Conservation (phyloP, 2,329 filamentous ascomycete species). For the Xylariaceae sp. region DNA sequence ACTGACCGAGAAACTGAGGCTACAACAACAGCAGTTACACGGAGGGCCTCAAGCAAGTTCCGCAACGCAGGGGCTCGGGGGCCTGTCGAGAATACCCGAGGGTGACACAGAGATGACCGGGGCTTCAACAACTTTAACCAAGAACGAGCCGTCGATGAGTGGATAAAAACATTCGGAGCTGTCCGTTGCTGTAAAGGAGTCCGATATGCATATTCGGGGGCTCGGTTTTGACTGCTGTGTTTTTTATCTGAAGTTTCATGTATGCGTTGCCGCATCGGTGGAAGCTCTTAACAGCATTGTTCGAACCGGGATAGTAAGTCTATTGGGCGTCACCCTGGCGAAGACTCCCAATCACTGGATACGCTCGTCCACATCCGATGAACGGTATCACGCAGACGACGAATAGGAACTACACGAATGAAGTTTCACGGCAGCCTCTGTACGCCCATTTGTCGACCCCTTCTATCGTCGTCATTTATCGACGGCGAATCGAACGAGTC, state of each 20-base stretch:
- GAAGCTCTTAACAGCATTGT: neutral
- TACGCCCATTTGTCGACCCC: neutral
- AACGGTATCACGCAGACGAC: neutral
- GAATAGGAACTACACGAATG: slow-evolving; percentile 3
- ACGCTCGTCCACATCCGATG: slow-evolving; percentile 1
- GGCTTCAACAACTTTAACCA: slow-evolving; percentile 38
- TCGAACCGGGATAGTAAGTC: neutral
- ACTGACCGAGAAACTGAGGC: slow-evolving; percentile 81
- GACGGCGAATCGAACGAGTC: neutral
- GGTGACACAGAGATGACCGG: slow-evolving; percentile 56
- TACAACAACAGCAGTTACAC: slow-evolving; percentile 56
- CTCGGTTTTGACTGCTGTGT: neutral
- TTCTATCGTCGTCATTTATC: neutral
- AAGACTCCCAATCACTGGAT: neutral
- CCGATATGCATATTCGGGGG: neutral
- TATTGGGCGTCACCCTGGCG: neutral
- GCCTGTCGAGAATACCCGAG: slow-evolving; percentile 59
- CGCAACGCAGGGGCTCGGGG: slow-evolving; percentile 46
- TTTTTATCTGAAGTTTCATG: neutral
- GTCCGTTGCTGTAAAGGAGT: neutral
- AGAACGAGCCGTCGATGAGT: slow-evolving; percentile 41
- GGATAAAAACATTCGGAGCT: slow-evolving; percentile 26
- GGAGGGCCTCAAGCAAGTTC: slow-evolving; percentile 33
- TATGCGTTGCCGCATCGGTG: neutral
- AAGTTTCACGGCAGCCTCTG: slow-evolving; percentile 6